Evolutionary conservation across 495 filamentous ascomycete genomes (phyloP), one percentile per base, ranked within the genome.

Genomic region (Penicillium fimorum): DNA sequence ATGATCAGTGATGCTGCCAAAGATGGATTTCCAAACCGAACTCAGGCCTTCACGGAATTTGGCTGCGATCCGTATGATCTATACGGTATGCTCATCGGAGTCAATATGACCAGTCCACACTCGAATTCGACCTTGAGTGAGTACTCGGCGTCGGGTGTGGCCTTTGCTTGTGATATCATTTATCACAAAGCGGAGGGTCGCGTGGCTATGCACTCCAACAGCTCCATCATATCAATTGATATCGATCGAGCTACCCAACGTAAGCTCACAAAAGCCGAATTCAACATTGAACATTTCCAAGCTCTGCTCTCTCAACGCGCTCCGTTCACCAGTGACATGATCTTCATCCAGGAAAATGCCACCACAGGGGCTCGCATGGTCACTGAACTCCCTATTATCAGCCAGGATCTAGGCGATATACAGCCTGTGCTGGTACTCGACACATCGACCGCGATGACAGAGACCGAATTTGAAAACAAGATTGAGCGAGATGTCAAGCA

Each of bases 121-220:
- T 54, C 47, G 0, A 40, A 59, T 2, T 41, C 62, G 18, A 32
- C 49, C 1, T 44, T 61, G 20, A 32, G 49, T 2, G 22, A 64
- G 1, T 70, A 69, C 37, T 59, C 61, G 1, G 68, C 70, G 0
- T 68, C 66, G 5, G 70, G 70, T 2, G 55, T 60, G 22, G 62
- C 70, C 15, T 73, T 76, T 53, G 73, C 70, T 35, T 76, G 73
- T 55, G 68, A 71, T 12, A 63, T 76, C 6, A 47, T 58, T 3
- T 76, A 76, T 38, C 59, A 64, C 10, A 64, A 70, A 50, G 70
- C 70, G 1, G 48, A 70, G 10, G 73, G 70, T 5, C 51, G 59
- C 15, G 53, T 76, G 0, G 59, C 61, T 1, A 76, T 76, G 73
- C 73, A 74, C 49, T 67, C 73, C 13, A 76, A 76, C 49, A 75